These are phyloP conservation scores for Purshia tridentata DNA, from an alignment of 306 rosid genomes.

Conservation along the genomic window DNA sequence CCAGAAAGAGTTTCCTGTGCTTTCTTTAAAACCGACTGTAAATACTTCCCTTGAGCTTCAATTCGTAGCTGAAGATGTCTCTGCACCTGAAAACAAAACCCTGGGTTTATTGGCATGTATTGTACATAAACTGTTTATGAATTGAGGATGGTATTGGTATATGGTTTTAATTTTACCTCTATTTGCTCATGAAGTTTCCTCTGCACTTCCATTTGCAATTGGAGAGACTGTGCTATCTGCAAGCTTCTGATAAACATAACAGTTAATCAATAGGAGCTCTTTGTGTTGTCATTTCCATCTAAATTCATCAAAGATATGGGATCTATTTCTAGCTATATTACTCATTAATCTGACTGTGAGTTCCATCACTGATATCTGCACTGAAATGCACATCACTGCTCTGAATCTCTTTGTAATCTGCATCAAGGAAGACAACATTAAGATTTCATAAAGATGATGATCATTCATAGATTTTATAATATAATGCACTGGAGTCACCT, in stretches of 20 bases:
- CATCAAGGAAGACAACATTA: constrained; percentile 20
- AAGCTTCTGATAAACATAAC: constrained; percentile 44
- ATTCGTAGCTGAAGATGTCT: constrained; percentile 82
- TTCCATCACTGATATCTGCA: constrained; percentile 47
- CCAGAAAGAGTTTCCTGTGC: constrained; percentile 84
- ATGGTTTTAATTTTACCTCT: constrained; percentile 49
- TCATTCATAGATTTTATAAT: not conserved
- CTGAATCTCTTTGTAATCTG: constrained; percentile 57
- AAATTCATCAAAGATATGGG: constrained; percentile 22
- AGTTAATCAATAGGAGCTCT: constrained; percentile 35
- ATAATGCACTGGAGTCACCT: constrained; percentile 45
- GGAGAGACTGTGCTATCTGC: constrained; percentile 75
- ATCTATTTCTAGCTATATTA: constrained; percentile 54
- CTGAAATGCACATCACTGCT: constrained; percentile 49
- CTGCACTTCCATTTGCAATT: constrained; percentile 84
- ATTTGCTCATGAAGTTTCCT: constrained; percentile 76
- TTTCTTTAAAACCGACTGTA: constrained; percentile 74
- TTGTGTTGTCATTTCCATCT: constrained; percentile 24
- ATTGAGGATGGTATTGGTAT: constrained; percentile 5
- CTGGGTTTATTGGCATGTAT: constrained; percentile 1
- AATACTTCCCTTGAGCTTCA: constrained; percentile 93
- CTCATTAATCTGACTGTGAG: constrained; percentile 53
- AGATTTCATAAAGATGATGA: not conserved
- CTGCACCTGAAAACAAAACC: constrained; percentile 59
- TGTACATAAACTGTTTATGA: not conserved